Evolutionary conservation across 352 stramenopile species (phyloP), one percentile per base, ranked within the genome.

Genomic region (Aphanomyces astaci): DNA sequence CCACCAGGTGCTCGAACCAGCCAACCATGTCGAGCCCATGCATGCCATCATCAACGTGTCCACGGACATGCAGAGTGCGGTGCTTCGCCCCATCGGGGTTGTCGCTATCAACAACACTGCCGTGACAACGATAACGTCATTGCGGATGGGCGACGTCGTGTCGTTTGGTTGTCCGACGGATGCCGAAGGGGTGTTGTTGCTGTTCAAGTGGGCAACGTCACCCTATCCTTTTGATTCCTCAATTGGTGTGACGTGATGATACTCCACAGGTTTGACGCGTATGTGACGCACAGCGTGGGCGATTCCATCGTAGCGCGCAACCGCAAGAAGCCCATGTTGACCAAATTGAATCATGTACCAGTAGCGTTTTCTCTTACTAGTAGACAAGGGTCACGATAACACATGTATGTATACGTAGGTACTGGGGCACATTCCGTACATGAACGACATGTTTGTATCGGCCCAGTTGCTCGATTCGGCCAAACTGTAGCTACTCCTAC

Each of bases 371-470:
- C 22, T 40, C 5, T 36, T 32, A 4, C 22, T 19, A 59, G 36
- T 43, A 59, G 1, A 39, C 51, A 59, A n/a, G 13, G 2, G n/a
- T n/a, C n/a, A n/a, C n/a, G n/a, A n/a, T n/a, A n/a, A n/a, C n/a
- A n/a, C n/a, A n/a, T n/a, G n/a, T n/a, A n/a, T n/a, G n/a, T n/a
- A n/a, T n/a, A n/a, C n/a, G n/a, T n/a, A 33, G 51, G 0, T 59
- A 36, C 36, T 43, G 51, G 30, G 22, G 22, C 5, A 33, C 2
- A 19, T 39, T n/a, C 19, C 51, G 19, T 59, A 59, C 51, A 30
- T 59, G 25, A 59, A 59, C 51, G 51, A 59, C 51, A 36, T 33
- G 19, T 59, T 59, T 59, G 51, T 59, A 4, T 59, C 51, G 51
- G 25, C 51, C 11, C 51, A 59, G 51, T 30, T 59, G 11, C 51